Conservation (phyloP, 176 grass and related monocot species). For the Lolium multiflorum region DNA sequence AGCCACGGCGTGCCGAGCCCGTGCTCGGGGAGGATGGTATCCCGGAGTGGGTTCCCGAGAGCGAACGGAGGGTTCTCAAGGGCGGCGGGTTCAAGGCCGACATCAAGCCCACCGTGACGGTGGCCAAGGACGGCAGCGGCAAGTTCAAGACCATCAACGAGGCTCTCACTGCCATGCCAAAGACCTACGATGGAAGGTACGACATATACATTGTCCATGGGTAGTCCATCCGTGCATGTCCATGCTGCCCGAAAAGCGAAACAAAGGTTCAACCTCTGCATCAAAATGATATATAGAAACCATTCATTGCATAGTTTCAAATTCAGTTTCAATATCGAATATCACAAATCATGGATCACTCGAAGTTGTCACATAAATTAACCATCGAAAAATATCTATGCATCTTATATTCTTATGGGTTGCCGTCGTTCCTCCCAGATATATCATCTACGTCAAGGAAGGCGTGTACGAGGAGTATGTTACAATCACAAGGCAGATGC, state of each 20-base stretch:
- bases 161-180: constrained; percentile 68
- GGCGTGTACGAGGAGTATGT: constrained; percentile 78
- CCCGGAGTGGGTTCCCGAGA: constrained; percentile 56
- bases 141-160: constrained; percentile 87
- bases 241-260: too few relatives aligned
- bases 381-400: too few relatives aligned
- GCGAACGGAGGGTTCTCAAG: constrained; percentile 61
- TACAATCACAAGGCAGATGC: constrained; percentile 50
- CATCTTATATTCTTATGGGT: too few relatives aligned
- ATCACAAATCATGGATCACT: too few relatives aligned
- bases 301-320: too few relatives aligned
- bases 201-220: background rate
- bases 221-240: background rate
- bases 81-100: constrained; percentile 53
- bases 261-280: too few relatives aligned
- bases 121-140: constrained; percentile 82
- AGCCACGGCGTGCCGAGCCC: background rate
- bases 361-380: too few relatives aligned
- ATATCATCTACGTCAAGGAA: constrained; percentile 81
- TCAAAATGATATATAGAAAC: too few relatives aligned
- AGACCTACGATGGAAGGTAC: constrained; percentile 64
- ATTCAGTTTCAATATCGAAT: too few relatives aligned
- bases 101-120: constrained; percentile 59
- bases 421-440: constrained; percentile 32
- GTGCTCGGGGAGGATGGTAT: constrained; percentile 47